Evolutionary conservation across 164 flowering plant species (phyloP).

Genomic region (Macadamia integrifolia): DNA sequence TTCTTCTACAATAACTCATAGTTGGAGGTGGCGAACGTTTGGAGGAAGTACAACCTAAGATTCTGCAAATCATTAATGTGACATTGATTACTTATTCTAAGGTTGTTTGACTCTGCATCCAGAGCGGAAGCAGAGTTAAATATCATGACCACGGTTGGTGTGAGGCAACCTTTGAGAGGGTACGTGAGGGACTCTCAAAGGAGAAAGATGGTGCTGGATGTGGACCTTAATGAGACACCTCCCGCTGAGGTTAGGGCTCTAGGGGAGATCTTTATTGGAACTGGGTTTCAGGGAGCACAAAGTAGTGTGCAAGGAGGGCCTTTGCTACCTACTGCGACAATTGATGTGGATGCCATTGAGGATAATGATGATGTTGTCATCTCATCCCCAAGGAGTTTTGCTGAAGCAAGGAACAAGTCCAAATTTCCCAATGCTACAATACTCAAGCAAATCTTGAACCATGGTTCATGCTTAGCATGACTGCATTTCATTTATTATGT

Average conservation of each 20-base stretch:
- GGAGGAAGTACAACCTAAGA: too few relatives aligned
- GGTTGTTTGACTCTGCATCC: too few relatives aligned
- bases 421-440: too few relatives aligned
- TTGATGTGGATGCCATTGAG: constrained; percentile 71
- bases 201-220: constrained; percentile 33
- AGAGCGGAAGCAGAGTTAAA: background rate
- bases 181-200: constrained; percentile 23
- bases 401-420: constrained; percentile 23
- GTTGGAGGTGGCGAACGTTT: too few relatives aligned
- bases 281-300: constrained; percentile 11
- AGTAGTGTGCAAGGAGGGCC: constrained; percentile 19
- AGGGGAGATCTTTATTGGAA: constrained; percentile 18
- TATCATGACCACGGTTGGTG: constrained; percentile 17
- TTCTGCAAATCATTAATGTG: too few relatives aligned
- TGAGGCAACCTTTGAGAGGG: constrained; percentile 14
- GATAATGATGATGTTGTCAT: constrained; percentile 54
- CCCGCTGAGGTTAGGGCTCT: constrained; percentile 33
- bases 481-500: too few relatives aligned
- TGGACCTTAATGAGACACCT: constrained; percentile 48
- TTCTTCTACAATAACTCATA: too few relatives aligned
- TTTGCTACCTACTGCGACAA: constrained; percentile 24
- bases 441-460: too few relatives aligned
- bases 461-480: too few relatives aligned
- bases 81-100: too few relatives aligned
- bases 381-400: constrained; percentile 64